Evolutionary conservation across 371 early-diverging fungal species (phyloP), one percentile per base, ranked within the genome.

Genomic region (Mucor saturninus): DNA sequence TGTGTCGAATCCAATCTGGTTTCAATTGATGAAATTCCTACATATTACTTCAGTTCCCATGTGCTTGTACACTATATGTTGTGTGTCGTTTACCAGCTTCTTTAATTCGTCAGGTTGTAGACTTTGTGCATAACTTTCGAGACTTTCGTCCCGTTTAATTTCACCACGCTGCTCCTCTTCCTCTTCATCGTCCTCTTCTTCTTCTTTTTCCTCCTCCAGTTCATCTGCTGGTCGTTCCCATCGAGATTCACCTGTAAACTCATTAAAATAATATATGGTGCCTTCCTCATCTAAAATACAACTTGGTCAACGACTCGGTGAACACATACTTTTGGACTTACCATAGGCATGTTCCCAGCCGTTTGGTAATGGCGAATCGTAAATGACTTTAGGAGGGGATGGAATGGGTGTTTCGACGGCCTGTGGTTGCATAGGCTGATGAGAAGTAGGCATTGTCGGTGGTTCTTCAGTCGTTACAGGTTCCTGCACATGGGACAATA

Each of bases 221-320:
- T 55, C 14, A 9, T 43, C 46, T 6, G 10, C 30, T 6, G 75
- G 75, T 15, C 14, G 58, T 2, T 74, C 77, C 83, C 83, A 83
- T 14, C 75, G 72, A 11, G 83, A 75, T 60, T 79, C 77, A 7
- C 81, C 77, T 1, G 79, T 83, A 7, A 62, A 51, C 11, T 69
- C 72, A 38, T 79, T 79, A 56, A 83, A 83, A 51, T 77, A 83
- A 59, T 83, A 83, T 43, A 68, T 70, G 13, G 75, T 67, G 0
- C 80, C 83, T 15, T 65, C 69, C 5, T 77, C 69, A 53, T 81
- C 81, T 80, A 65, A 8, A 0, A 8, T 46, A 14, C 8, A 46
- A 13, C 46, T 21, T 42, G 14, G n/a, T 42, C n/a, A 42, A 42
- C 11, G 10, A 13, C 10, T 42, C 42, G 3, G 13, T 15, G 3